Base-by-base conservation (phyloP, 1,284 basidiomycete species). In the Moniliella sp. region DNA sequence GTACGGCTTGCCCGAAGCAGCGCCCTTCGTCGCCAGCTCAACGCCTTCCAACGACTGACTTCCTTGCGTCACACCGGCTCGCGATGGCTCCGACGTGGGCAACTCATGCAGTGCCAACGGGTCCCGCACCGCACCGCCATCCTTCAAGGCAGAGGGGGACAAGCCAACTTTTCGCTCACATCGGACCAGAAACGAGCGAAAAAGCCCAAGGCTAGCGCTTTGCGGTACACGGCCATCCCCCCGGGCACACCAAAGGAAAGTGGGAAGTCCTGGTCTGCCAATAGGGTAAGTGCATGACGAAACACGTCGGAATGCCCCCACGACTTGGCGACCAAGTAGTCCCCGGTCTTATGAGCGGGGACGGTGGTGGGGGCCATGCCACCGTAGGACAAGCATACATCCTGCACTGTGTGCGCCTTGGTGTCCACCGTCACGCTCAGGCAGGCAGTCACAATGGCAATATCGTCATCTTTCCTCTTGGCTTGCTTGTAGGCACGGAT, bases 381-480 rank as follows among this genome's bases (percentile, higher is more conserved):
- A 7, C 61, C 61, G 31, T 57, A 62, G 2, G 51, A 57, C 1
- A 63, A 29, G 15, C 43, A 42, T 10, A 47, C 46, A 18, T 51
- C 39, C 9, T 31, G 25, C 29, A 61, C 45, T 9, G 27, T 34
- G 15, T 17, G 7, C 8, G 8, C n/a, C 16, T 35, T 32, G 1
- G 37, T 32, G 16, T 13, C 14, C 14, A 15, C 4, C 4, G 28
- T 13, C n/a, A 50, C 2, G 34, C 18, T 7, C 1, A 62, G 40
- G 40, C 61, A 60, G 8, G 41, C 45, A 1, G 52, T 61, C 26
- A 62, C 61, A 30, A 61, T 62, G 19, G 61, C 57, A 28, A 63
- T 63, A 31, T 63, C 61, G 33, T 63, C 61, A 30, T 63, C 61
- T 31, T 50, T 56, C 5, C 61, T 35, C 40, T 61, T 62, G 10